Evolutionary conservation across 2,329 filamentous ascomycete species (phyloP).

Genomic region (Laburnicola sp.): DNA sequence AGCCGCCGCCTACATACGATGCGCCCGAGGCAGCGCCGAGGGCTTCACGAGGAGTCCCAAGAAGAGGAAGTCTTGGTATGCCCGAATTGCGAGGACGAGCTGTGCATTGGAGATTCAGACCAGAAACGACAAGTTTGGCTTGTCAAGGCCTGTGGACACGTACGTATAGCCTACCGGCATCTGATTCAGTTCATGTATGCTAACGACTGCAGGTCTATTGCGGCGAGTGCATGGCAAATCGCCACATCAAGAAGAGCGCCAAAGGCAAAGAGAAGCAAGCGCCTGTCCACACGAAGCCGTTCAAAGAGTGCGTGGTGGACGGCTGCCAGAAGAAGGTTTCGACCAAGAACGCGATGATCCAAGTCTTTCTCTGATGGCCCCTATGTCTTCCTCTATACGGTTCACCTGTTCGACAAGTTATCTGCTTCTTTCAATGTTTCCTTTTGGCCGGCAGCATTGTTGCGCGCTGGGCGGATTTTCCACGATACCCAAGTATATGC

Average conservation of each 20-base stretch:
- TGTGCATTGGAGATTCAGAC: conserved; percentile 70
- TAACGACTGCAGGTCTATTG: conserved; percentile 54
- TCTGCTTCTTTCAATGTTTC: neutral
- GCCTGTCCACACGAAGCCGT: conserved; percentile 37
- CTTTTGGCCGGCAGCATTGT: neutral
- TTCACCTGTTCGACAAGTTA: neutral
- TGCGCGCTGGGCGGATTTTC: neutral
- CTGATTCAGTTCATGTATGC: neutral
- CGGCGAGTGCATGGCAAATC: conserved; percentile 53
- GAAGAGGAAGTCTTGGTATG: conserved; percentile 78
- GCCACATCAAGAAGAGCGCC: conserved; percentile 40
- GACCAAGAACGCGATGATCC: conserved; percentile 43
- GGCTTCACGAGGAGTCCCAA: conserved; percentile 80
- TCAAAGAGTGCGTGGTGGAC: conserved; percentile 52
- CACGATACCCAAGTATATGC: conserved; percentile 3
- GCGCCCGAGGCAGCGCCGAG: conserved; percentile 66
- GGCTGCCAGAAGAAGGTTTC: conserved; percentile 47
- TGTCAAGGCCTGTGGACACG: conserved; percentile 87
- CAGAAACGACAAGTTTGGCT: conserved; percentile 89
- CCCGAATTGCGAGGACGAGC: conserved; percentile 81
- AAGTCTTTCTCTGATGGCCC: conserved; percentile 43
- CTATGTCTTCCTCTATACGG: neutral
- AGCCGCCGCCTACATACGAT: conserved; percentile 57
- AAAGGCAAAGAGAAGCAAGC: conserved; percentile 46
- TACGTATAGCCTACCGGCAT: conserved; percentile 58